Base-by-base conservation (phyloP, 2,329 filamentous ascomycete genomes). In the Alternaria sp. region DNA sequence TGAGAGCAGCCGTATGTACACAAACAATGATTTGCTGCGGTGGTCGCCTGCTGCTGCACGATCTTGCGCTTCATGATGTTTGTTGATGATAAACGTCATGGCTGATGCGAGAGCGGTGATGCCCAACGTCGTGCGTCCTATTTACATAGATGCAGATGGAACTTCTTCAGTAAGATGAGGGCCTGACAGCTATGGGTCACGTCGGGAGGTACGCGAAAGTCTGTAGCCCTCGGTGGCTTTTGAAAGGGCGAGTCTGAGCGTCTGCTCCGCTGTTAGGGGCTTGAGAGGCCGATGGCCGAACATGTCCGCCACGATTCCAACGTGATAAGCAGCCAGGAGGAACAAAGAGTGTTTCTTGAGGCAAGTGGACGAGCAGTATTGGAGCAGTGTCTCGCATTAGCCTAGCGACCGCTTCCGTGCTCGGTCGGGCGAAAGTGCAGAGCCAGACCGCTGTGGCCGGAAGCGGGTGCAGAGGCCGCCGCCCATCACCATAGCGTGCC, bases 1-100 rank as follows among this genome's bases (percentile, higher is more conserved):
- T 21, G 49, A 51, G 28, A 51, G 26, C 21, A 15, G 45, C 21
- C 21, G 4, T 47, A 25, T 47, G 45, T 47, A 47, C 25, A 28
- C 6, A 23, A 23, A 6, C 43, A 45, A 13, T 12, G 36, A 40
- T 5, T 40, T 44, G 54, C 19, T 46, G 23, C 13, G 12, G 7
- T 15, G 17, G 17, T 36, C 6, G 43, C 52, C 30, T 23, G 52
- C 17, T 44, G 55, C 45, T 56, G 54, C 54, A 56, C 43, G n/a
- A 40, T 17, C 23, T 26, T 32, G 17, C 25, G 19, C 21, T 54
- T 17, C 36, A 5, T 40, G 56, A 52, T 61, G 62, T 64, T 65
- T 68, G 63, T 69, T 69, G 61, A 61, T 40, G 23, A 21, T 40
- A 17, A 45, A 64, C 63, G 58, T 62, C 55, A 57, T 54, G 56